Evolutionary conservation across 768 basidiomycete genomes (phyloP).

Genomic region (Asterophora parasitica): DNA sequence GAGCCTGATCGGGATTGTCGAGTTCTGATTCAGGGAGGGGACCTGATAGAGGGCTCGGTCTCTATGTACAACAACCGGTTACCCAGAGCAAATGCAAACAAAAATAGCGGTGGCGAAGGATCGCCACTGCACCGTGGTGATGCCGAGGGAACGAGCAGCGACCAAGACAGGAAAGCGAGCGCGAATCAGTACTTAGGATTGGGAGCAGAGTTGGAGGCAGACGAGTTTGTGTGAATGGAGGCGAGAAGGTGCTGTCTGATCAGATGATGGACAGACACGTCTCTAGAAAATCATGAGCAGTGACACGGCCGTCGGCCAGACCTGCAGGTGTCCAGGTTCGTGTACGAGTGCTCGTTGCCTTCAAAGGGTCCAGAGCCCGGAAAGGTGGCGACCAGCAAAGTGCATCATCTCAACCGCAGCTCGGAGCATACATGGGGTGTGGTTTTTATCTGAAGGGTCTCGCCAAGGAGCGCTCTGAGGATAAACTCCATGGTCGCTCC

Average conservation of each 20-base stretch:
- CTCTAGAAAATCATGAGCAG: constrained; percentile 1
- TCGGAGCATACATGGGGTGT: not conserved
- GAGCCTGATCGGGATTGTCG: not conserved
- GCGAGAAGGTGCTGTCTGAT: constrained; percentile 13
- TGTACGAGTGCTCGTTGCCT: not conserved
- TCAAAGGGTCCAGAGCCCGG: constrained; percentile 4
- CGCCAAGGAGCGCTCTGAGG: not conserved
- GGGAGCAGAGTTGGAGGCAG: constrained; percentile 9
- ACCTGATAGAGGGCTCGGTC: constrained; percentile 1
- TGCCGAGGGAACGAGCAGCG: constrained; percentile 13
- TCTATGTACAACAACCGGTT: too few relatives aligned
- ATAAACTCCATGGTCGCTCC: not conserved
- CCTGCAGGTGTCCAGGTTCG: not conserved
- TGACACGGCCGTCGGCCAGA: constrained; percentile 11
- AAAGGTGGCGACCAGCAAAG: constrained; percentile 10
- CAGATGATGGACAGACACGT: constrained; percentile 13
- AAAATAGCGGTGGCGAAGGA: constrained; percentile 4
- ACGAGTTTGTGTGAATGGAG: constrained; percentile 5
- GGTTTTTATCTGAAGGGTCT: constrained; percentile 1
- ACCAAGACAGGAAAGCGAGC: constrained; percentile 3
- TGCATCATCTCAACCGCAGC: not conserved
- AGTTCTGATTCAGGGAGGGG: constrained; percentile 1
- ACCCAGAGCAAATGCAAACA: not conserved
- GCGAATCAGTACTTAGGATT: constrained; percentile 10
- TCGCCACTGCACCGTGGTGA: constrained; percentile 8